Percentiles rank a stretch among this genome's conserved stretches.
Evolutionary conservation across 768 basidiomycete genomes (phyloP).

Genomic region (Clavaria fumosa): DNA sequence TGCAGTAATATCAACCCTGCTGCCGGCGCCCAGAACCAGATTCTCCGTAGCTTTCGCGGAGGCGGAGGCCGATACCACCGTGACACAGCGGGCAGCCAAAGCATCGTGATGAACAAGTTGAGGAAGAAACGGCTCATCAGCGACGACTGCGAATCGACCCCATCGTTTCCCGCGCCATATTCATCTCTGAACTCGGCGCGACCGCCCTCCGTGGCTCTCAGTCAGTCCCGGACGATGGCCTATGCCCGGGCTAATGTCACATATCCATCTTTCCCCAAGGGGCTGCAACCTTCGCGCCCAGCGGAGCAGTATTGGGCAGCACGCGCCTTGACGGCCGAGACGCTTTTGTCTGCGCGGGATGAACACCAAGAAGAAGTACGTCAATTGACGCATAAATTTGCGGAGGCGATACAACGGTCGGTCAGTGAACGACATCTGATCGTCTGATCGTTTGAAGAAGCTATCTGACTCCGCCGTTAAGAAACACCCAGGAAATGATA

Average conservation of each 20-base stretch:
- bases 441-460: too few relatives aligned
- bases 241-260: neutral
- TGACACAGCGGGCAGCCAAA: too few relatives aligned
- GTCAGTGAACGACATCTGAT: too few relatives aligned
- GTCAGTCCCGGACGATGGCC: neutral
- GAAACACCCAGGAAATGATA: slow-evolving; percentile 31
- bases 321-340: slow-evolving; percentile 51
- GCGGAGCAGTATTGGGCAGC: slow-evolving; percentile 53
- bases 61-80: too few relatives aligned
- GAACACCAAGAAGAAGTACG: slow-evolving; percentile 35
- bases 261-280: neutral
- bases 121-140: neutral
- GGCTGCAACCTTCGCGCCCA: neutral
- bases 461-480: slow-evolving; percentile 20
- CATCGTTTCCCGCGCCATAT: neutral
- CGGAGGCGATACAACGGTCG: slow-evolving; percentile 30
- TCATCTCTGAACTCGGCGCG: neutral
- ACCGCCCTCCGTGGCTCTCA: neutral
- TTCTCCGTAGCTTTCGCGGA: too few relatives aligned
- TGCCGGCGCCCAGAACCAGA: too few relatives aligned
- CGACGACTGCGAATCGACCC: neutral
- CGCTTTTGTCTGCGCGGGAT: slow-evolving; percentile 33
- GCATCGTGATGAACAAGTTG: neutral
- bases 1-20: too few relatives aligned
- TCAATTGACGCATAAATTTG: slow-evolving; percentile 18